Percentiles rank a stretch among this genome's conserved stretches.
phyloP scores from a whole-genome alignment of 305 asterid species.

The Petunia hybrid region DNA sequence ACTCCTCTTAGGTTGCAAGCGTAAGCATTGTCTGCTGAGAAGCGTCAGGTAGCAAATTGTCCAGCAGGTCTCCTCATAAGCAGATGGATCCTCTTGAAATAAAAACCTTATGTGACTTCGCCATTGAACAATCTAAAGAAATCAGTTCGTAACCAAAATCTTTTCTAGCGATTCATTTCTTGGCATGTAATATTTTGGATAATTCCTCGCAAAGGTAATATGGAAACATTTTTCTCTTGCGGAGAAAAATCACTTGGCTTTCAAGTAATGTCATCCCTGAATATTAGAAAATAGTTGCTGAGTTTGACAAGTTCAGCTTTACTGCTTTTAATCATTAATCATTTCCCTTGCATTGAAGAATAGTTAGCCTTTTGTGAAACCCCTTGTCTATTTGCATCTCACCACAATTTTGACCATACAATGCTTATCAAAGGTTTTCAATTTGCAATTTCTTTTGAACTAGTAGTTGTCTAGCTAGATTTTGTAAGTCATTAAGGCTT shows the following conservation, averaged over 20 bases:
- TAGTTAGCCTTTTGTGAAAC: background rate
- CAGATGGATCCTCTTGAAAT: background rate
- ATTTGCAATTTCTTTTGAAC: background rate
- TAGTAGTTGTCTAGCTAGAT: background rate
- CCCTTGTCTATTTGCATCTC: background rate
- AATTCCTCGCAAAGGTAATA: background rate
- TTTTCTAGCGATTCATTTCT: background rate
- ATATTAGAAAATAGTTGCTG: background rate
- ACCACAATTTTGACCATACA: background rate
- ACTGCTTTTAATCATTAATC: slow-evolving; percentile 5
- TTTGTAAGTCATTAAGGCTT: background rate
- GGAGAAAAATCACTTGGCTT: background rate
- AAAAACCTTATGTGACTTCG: background rate
- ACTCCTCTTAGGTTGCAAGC: background rate
- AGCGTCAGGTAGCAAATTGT: background rate
- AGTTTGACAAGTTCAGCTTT: background rate
- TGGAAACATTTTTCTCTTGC: slow-evolving; percentile 15
- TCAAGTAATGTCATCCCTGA: background rate
- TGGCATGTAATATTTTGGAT: slow-evolving; percentile 6
- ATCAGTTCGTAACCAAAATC: background rate
- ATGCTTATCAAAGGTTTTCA: background rate
- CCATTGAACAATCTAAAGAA: slow-evolving; percentile 5
- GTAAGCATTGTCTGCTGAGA: background rate
- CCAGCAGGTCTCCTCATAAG: background rate
- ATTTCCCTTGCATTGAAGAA: background rate